A percentile compares a stretch with the other conserved stretches of the same genome.
phyloP scores from a whole-genome alignment of 140 eudicot species.

The Ambrosia hybrid region DNA sequence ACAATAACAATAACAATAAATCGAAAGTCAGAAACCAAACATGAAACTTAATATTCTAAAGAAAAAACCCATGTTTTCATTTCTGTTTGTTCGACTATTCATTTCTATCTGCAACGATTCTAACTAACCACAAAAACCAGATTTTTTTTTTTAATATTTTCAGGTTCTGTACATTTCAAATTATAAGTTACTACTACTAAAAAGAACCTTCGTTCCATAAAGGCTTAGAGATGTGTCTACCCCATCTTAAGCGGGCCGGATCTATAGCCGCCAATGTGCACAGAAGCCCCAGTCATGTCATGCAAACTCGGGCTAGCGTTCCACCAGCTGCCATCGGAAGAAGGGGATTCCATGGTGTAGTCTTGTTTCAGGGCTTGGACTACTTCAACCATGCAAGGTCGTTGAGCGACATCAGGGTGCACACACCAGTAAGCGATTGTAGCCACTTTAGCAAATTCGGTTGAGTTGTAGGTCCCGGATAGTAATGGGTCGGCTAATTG shows the following conservation, averaged over 20 bases:
- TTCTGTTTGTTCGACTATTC: too few relatives aligned
- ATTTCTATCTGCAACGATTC: too few relatives aligned
- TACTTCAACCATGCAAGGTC: slow-evolving; percentile 98
- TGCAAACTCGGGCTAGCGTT: slow-evolving; percentile 70
- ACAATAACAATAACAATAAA: not conserved
- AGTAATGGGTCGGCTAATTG: slow-evolving; percentile 71
- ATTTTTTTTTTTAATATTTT: too few relatives aligned
- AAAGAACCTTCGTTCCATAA: slow-evolving; percentile 68
- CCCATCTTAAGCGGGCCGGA: slow-evolving; percentile 87
- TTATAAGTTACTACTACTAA: slow-evolving; percentile 29
- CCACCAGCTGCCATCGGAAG: slow-evolving; percentile 95
- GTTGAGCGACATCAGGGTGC: slow-evolving; percentile 87
- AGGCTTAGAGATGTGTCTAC: slow-evolving; percentile 39
- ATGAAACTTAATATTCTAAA: not conserved
- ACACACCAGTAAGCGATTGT: slow-evolving; percentile 96
- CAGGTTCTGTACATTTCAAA: slow-evolving; percentile 57
- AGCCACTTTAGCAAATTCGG: slow-evolving; percentile 94
- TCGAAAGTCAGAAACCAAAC: not conserved
- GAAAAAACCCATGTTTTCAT: too few relatives aligned
- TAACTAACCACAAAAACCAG: not conserved
- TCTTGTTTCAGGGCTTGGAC: slow-evolving; percentile 90
- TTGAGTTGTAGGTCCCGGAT: slow-evolving; percentile 56
- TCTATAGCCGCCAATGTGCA: slow-evolving; percentile 55
- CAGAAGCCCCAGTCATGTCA: slow-evolving; percentile 32
- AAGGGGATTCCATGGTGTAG: slow-evolving; percentile 57